A percentile compares a stretch with the other conserved stretches of the same genome.
Conservation (phyloP, 1,284 basidiomycete genomes). For the Ustilago sp. region DNA sequence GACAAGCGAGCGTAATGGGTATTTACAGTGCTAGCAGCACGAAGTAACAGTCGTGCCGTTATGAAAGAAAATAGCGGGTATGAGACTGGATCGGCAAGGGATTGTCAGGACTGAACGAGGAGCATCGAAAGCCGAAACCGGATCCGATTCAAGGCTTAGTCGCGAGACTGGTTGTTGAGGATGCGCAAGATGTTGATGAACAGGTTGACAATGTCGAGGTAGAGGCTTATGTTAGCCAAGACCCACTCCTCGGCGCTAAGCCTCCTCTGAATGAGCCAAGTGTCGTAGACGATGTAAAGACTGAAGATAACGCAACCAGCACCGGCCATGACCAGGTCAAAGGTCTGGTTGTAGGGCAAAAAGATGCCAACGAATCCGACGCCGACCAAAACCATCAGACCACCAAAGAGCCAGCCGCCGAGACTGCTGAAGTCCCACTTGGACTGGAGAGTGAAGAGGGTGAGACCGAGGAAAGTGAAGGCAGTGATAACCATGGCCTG, state of each 20-base stretch:
- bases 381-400: slow-evolving; percentile 67
- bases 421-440: slow-evolving; percentile 81
- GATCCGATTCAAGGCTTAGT: slow-evolving; percentile 10
- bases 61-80: not conserved
- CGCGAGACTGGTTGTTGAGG: slow-evolving; percentile 47
- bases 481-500: slow-evolving; percentile 87
- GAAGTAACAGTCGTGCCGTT: not conserved
- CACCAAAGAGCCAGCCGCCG: slow-evolving; percentile 84
- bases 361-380: slow-evolving; percentile 78
- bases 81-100: not conserved
- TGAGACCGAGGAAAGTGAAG: slow-evolving; percentile 84
- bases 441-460: slow-evolving; percentile 82
- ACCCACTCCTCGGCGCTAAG: slow-evolving; percentile 89
- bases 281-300: slow-evolving; percentile 77
- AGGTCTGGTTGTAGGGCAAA: slow-evolving; percentile 80
- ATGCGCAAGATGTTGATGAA: slow-evolving; percentile 79
- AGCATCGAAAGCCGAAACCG: not conserved
- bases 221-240: slow-evolving; percentile 84
- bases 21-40: slow-evolving; percentile 12
- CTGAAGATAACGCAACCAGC: slow-evolving; percentile 83
- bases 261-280: slow-evolving; percentile 80
- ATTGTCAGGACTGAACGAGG: not conserved
- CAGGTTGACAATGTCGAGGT: slow-evolving; percentile 74
- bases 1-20: slow-evolving; percentile 6
- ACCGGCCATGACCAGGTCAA: slow-evolving; percentile 82